A percentile compares a stretch with the other conserved stretches of the same genome.
Evolutionary conservation across 2,329 filamentous ascomycete species (phyloP).

Genomic region (Ophiosphaerella korrae): DNA sequence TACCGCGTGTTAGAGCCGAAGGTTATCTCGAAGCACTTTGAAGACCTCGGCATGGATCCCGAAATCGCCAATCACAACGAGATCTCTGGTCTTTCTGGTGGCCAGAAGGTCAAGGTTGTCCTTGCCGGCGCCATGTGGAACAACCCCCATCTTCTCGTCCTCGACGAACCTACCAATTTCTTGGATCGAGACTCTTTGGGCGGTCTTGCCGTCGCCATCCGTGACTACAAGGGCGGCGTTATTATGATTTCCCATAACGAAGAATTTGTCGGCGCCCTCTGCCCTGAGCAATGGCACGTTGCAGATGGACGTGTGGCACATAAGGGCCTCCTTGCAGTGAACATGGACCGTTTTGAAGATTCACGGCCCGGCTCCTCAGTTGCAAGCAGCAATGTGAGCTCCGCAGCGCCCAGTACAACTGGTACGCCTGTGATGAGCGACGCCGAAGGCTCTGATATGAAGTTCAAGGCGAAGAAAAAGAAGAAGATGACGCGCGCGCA

Average conservation of each 20-base stretch:
- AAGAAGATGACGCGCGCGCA: slow-evolving; percentile 99
- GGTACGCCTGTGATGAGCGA: slow-evolving; percentile 76
- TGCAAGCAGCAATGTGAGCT: slow-evolving; percentile 52
- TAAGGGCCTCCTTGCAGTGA: slow-evolving; percentile 76
- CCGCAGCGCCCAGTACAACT: slow-evolving; percentile 49
- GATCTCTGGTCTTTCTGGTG: slow-evolving; percentile 92
- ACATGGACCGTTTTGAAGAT: slow-evolving; percentile 87
- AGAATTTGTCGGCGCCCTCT: slow-evolving; percentile 94
- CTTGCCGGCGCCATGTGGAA: slow-evolving; percentile 98
- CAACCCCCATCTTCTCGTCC: slow-evolving; percentile 94
- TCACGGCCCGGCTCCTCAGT: slow-evolving; percentile 67
- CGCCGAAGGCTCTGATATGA: slow-evolving; percentile 82
- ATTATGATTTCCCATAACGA: slow-evolving; percentile 99
- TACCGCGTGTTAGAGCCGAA: slow-evolving; percentile 93
- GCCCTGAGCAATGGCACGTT: slow-evolving; percentile 96
- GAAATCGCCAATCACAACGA: slow-evolving; percentile 99
- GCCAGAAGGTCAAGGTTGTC: slow-evolving; percentile 99
- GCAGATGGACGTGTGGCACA: slow-evolving; percentile 84
- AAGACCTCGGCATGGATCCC: slow-evolving; percentile 92
- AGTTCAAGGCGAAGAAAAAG: slow-evolving; percentile 93
- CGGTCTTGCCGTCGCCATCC: slow-evolving; percentile 94
- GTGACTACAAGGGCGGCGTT: slow-evolving; percentile 96
- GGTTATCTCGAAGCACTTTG: slow-evolving; percentile 96
- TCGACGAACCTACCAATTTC: slow-evolving; percentile 99
- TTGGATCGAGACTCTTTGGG: slow-evolving; percentile 97